phyloP scores from a whole-genome alignment of 2,329 filamentous ascomycete genomes.

The Hypoxylon sp. region DNA sequence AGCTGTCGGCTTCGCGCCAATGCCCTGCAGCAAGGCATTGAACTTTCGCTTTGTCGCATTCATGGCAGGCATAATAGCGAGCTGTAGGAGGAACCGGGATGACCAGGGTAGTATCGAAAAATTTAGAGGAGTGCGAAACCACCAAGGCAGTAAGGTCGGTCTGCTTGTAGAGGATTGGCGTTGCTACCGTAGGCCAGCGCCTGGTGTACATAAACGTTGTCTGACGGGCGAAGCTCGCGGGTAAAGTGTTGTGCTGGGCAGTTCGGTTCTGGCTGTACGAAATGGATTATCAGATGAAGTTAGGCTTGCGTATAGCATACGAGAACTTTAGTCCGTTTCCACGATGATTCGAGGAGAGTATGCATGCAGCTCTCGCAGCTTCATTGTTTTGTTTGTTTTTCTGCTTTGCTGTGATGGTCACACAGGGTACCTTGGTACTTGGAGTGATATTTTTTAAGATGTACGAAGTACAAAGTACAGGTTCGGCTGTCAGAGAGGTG shows the following conservation, averaged over 20 bases:
- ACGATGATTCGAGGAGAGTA: neutral
- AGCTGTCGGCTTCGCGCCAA: slow-evolving; percentile 59
- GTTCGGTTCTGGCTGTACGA: neutral
- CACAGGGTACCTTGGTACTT: no score
- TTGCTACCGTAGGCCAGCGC: neutral
- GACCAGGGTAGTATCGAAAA: slow-evolving; percentile 10
- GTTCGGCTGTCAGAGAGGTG: slow-evolving; percentile 37
- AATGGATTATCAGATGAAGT: neutral
- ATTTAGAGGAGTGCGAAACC: slow-evolving; percentile 13
- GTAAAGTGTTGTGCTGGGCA: neutral
- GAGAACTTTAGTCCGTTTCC: slow-evolving; percentile 3
- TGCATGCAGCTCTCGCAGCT: slow-evolving; percentile 8
- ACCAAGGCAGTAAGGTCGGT: neutral
- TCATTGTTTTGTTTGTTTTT: slow-evolving; percentile 38
- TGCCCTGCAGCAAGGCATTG: slow-evolving; percentile 74
- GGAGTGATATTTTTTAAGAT: no score
- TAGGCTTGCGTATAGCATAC: slow-evolving; percentile 1
- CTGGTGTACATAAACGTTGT: neutral
- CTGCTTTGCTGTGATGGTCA: slow-evolving; percentile 12
- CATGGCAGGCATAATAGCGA: slow-evolving; percentile 53
- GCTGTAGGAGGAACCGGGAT: slow-evolving; percentile 9
- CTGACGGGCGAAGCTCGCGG: neutral
- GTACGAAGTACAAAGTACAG: no score
- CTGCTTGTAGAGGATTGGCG: slow-evolving; percentile 11
- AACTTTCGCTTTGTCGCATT: slow-evolving; percentile 86